Base-by-base conservation (phyloP, 257 asterid genomes). In the Apocynum venetum region DNA sequence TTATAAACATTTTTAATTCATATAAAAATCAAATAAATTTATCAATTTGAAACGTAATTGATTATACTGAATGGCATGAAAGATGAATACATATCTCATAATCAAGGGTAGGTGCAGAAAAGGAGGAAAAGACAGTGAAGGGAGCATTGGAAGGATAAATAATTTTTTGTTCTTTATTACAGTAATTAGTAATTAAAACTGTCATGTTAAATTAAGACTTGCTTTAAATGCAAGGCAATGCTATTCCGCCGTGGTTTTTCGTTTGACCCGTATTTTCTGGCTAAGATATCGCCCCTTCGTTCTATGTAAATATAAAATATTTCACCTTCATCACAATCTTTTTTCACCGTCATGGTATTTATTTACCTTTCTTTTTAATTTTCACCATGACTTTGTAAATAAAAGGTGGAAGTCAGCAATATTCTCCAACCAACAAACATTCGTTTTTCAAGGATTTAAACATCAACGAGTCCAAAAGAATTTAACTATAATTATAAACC, bases 161-260 rank as follows among this genome's bases (percentile, higher is more conserved):
- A 25, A 11, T 14, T 19, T 53, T 53, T 53, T 2, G 47, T 44
- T 2, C 3, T 44, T 44, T 44, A 44, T 44, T 19, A 49, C 17
- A 47, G 41, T 43, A 52, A 52, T 20, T 15, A 73, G 67, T 17
- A 53, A 5, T 15, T 1, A 11, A 11, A 36, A n/a, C 60, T 59
- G 78, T 46, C 56, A 75, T 75, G 71, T 76, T 67, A 41, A 49
- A 25, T 25, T 25, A 25, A 66, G 71, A n/a, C 64, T 80, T 75
- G 79, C 83, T 80, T 68, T 76, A 76, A 80, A 76, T 80, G 77
- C 83, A 75, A 80, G 83, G 63, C 76, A 80, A 47, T 76, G 59
- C 69, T 17, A 40, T 55, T 51, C 47, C 1, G 20, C 52, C 14
- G 43, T 43, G 47, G 17, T 25, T 68, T 77, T 36, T 70, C 4